Evolutionary conservation across 2,329 filamentous ascomycete species (phyloP).

Genomic region (Triangularia setosa): DNA sequence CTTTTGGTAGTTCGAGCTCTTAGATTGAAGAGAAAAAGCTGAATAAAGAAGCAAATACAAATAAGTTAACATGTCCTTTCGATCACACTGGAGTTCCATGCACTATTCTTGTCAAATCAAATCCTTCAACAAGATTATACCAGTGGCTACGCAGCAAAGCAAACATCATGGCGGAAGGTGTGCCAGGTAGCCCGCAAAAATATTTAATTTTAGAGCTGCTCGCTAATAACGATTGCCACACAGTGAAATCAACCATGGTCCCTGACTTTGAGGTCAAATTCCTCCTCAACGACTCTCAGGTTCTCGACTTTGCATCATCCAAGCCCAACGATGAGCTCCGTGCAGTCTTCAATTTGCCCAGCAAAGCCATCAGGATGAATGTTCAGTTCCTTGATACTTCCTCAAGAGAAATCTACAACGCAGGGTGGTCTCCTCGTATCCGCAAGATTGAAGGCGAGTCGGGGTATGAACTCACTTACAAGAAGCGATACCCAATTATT

Average conservation of each 20-base stretch:
- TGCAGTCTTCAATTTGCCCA: conserved; percentile 30
- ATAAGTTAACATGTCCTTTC: not conserved
- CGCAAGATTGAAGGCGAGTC: conserved; percentile 33
- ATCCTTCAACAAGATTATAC: not conserved
- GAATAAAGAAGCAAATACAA: not conserved
- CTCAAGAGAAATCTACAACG: conserved; percentile 31
- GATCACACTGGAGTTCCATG: not conserved
- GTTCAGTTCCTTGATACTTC: conserved; percentile 37
- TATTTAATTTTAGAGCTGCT: not conserved
- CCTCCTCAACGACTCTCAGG: conserved; percentile 31
- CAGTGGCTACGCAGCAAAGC: not conserved
- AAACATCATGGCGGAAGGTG: not conserved
- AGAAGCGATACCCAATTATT: conserved; percentile 34
- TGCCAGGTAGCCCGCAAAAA: not conserved
- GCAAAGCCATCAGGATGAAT: conserved; percentile 33
- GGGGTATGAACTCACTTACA: conserved; percentile 38
- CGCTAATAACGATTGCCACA: not conserved
- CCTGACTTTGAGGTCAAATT: conserved; percentile 35
- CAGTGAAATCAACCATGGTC: conserved; percentile 21
- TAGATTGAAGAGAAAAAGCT: not conserved
- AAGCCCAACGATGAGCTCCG: conserved; percentile 31
- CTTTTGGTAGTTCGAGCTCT: not conserved
- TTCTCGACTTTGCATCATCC: conserved; percentile 28
- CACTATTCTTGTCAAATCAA: not conserved
- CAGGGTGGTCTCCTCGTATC: conserved; percentile 36